Base-by-base conservation (phyloP, 495 filamentous ascomycete species). In the Podospora pseudopauciseta region DNA sequence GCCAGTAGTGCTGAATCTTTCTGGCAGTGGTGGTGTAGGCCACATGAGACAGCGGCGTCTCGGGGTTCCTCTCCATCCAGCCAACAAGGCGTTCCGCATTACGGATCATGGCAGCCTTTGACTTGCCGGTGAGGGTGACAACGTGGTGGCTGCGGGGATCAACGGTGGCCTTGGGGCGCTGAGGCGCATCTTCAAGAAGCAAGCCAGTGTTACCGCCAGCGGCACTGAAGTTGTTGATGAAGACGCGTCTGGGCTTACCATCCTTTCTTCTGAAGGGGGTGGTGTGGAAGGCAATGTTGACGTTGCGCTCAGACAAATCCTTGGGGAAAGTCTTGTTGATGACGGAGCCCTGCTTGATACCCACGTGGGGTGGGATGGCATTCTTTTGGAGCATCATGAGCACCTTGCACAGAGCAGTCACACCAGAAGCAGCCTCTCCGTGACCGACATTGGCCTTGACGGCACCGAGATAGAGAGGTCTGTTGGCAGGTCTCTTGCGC, bases 361-460 rank as follows among this genome's bases (percentile, higher is more conserved):
- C 92, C 66, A 91, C 88, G 69, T 95, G 92, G 7, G 92, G 90
- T 5, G 93, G 92, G 61, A 97, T 96, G 44, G 82, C 83, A 73
- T 89, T 91, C 74, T 94, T 90, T 76, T 90, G 84, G 77, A 97
- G 80, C 93, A 97, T 97, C 78, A 97, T 76, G 61, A 97, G 76
- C 1, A 94, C 87, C 79, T 97, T 97, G 76, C 92, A 84, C 23
- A 97, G 82, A 2, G 91, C 88, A 1, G 90, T 90, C 39, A 95
- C 86, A 65, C 94, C 94, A 58, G 94, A 96, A 0, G 90, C 92
- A 55, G 93, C 91, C 74, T 97, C 94, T 44, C 89, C 93, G 77
- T 97, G 94, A 2, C 94, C 94, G 30, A 97, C 84, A 67, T 97
- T 97, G 0, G 94, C 86, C 73, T 97, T 97, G 49, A 92, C 87